Conservation (phyloP, 495 filamentous ascomycete genomes). For the Neurospora intermedia region DNA sequence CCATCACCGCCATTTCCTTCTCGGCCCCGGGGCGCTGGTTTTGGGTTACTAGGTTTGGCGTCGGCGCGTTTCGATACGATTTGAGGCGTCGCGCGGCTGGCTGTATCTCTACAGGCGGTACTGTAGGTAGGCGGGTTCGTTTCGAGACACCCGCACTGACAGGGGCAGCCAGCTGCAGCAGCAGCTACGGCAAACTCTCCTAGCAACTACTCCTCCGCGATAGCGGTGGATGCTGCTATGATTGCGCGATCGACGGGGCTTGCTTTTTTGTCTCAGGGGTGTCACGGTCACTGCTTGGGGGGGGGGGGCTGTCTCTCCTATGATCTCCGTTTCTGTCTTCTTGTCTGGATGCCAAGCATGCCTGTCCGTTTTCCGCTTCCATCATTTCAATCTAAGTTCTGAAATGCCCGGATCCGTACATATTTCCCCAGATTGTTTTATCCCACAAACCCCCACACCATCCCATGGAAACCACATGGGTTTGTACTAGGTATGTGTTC, state of each 20-base stretch:
- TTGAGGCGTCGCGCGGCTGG: neutral
- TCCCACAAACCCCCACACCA: neutral
- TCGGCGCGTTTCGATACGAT: neutral
- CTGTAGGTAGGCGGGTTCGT: neutral
- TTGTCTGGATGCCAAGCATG: too few species aligned
- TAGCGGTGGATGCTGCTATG: neutral
- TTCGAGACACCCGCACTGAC: neutral
- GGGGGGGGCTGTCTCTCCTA: too few species aligned
- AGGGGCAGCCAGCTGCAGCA: neutral
- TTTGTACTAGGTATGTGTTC: too few species aligned
- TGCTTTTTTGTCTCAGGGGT: neutral
- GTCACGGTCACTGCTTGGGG: neutral
- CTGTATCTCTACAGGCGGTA: neutral
- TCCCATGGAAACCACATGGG: neutral
- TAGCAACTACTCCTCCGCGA: neutral
- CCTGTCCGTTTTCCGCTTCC: neutral
- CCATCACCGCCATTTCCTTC: neutral
- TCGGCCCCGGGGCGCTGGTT: neutral
- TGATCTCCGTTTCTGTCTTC: too few species aligned
- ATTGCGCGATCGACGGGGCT: neutral
- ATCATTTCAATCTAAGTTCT: too few species aligned
- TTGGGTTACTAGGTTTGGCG: neutral
- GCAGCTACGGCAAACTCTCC: too few species aligned
- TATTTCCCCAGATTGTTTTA: neutral
- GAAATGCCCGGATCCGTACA: neutral